These are phyloP conservation scores for Daucus carota DNA, from an alignment of 129 eudicot species.

Conservation along the genomic window DH1_v3.0 NC_030384.2:46206501-46207000, in stretches of 20 bases:
- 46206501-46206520: not conserved
- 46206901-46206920: slow-evolving; percentile 76
- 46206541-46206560: not conserved
- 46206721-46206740: not conserved
- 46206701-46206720: slow-evolving; percentile 40
- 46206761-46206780: not conserved
- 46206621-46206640: slow-evolving; percentile 11
- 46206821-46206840: slow-evolving; percentile 6
- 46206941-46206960: slow-evolving; percentile 36
- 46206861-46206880: slow-evolving; percentile 26
- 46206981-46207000: slow-evolving; percentile 62
- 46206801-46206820: not conserved
- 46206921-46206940: slow-evolving; percentile 50
- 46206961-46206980: slow-evolving; percentile 43
- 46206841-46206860: slow-evolving; percentile 8
- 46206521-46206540: not conserved
- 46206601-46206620: not conserved
- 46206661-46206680: slow-evolving; percentile 80
- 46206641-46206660: slow-evolving; percentile 79
- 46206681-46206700: slow-evolving; percentile 99
- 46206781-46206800: not conserved
- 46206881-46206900: slow-evolving; percentile 94
- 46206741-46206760: not conserved
- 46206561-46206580: not conserved
- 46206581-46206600: not conserved